Evolutionary conservation across 768 basidiomycete genomes (phyloP).

Genomic region (Tulasnella sp.): DNA sequence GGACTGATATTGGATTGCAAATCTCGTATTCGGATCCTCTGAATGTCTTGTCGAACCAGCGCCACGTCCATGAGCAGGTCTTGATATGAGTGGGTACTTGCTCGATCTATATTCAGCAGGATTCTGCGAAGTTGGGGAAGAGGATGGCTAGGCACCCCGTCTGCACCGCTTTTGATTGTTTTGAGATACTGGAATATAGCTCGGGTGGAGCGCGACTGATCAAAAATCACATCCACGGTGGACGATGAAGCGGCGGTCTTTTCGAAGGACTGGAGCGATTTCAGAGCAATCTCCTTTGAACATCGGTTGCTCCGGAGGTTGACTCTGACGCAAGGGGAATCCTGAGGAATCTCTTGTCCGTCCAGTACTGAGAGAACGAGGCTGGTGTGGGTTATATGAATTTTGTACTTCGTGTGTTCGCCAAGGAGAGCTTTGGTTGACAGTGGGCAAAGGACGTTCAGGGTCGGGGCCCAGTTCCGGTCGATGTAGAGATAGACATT

Average conservation of each 20-base stretch:
- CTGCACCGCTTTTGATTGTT: not conserved
- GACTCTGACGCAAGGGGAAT: not conserved
- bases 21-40: not conserved
- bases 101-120: not conserved
- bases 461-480: not conserved
- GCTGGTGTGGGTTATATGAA: not conserved
- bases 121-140: not conserved
- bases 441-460: not conserved
- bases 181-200: not conserved
- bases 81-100: not conserved
- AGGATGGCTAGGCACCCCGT: not conserved
- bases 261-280: not conserved
- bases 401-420: not conserved
- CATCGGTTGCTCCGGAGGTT: not conserved
- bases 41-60: not conserved
- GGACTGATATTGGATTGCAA: not conserved
- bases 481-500: not conserved
- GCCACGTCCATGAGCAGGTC: not conserved
- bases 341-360: not conserved
- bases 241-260: not conserved
- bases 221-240: not conserved
- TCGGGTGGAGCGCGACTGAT: not conserved
- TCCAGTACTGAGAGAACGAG: not conserved
- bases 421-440: not conserved
- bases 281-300: not conserved